Conservation (phyloP, 1,284 basidiomycete genomes). For the Athelia psychrophila region DNA sequence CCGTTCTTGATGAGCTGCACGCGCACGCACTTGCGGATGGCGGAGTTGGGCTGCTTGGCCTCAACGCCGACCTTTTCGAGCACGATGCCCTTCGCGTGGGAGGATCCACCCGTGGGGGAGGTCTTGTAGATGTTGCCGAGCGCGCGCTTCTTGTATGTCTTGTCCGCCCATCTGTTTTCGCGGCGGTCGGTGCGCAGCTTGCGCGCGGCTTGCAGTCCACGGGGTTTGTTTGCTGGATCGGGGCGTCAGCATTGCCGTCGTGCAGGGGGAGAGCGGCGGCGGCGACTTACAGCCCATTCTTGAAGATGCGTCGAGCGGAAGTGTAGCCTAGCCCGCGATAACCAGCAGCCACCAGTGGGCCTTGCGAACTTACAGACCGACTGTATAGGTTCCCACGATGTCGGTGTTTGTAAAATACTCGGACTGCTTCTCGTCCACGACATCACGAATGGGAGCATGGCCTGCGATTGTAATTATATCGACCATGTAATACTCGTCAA, state of each 20-base stretch:
- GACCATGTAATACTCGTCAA: too few species aligned
- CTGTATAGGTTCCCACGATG: too few species aligned
- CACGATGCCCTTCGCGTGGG: conserved; percentile 99
- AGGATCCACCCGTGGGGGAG: conserved; percentile 98
- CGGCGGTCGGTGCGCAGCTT: conserved; percentile 95
- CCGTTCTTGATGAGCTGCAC: conserved; percentile 99
- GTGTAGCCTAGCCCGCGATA: too few species aligned
- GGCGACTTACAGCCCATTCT: conserved; percentile 71
- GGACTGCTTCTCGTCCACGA: too few species aligned
- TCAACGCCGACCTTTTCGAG: conserved; percentile 97
- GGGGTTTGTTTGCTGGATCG: conserved; percentile 88
- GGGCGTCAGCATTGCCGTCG: not conserved
- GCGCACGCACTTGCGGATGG: conserved; percentile 99
- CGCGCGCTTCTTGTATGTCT: conserved; percentile 99
- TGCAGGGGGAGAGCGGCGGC: not conserved
- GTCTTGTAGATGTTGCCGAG: conserved; percentile 99
- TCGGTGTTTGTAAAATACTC: too few species aligned
- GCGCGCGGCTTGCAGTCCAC: conserved; percentile 98
- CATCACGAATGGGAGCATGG: too few species aligned
- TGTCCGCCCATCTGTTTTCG: conserved; percentile 99
- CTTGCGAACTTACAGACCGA: too few species aligned
- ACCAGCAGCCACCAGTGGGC: too few species aligned
- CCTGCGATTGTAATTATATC: too few species aligned
- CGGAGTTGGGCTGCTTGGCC: conserved; percentile 99
- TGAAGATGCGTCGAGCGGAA: conserved; percentile 25